A percentile compares a stretch with the other conserved stretches of the same genome.
phyloP scores from a whole-genome alignment of 257 asterid genomes.

The Prunella vulgaris region DNA sequence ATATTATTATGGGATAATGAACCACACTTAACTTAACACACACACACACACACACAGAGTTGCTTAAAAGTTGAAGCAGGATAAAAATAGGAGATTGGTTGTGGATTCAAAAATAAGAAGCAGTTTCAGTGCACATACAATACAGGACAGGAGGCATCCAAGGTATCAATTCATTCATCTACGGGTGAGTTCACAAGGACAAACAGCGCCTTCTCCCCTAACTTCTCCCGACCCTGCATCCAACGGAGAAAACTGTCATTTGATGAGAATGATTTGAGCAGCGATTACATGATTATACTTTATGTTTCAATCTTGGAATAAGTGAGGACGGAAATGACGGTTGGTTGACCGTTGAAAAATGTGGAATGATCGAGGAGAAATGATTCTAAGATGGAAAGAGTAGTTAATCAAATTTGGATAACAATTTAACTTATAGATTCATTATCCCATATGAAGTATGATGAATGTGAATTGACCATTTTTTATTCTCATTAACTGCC shows the following conservation, averaged over 20 bases:
- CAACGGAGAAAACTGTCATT: not conserved
- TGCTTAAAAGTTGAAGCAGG: not conserved
- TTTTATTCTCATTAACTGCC: not conserved
- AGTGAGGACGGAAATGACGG: not conserved
- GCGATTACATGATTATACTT: too few species aligned
- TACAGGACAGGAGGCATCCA: not conserved
- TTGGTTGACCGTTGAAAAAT: too few species aligned
- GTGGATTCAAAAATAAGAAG: not conserved
- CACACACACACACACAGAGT: not conserved
- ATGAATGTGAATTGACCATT: not conserved
- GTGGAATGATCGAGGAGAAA: too few species aligned
- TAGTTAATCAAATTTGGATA: not conserved
- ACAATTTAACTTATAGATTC: not conserved
- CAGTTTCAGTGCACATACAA: not conserved
- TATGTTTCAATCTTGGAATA: not conserved
- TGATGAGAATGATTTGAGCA: too few species aligned
- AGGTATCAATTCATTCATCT: slow-evolving; percentile 4
- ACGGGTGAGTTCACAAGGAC: slow-evolving; percentile 57
- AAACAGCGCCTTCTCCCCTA: slow-evolving; percentile 68
- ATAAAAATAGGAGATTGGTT: not conserved
- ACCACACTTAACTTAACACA: not conserved
- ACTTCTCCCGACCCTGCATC: slow-evolving; percentile 70
- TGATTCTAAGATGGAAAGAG: not conserved
- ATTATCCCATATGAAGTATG: not conserved
- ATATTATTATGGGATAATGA: not conserved